Percentiles rank a stretch among this genome's conserved stretches.
These are phyloP conservation scores for Amauroascus niger DNA, from an alignment of 2,329 filamentous ascomycete species.

Conservation along the genomic window DNA sequence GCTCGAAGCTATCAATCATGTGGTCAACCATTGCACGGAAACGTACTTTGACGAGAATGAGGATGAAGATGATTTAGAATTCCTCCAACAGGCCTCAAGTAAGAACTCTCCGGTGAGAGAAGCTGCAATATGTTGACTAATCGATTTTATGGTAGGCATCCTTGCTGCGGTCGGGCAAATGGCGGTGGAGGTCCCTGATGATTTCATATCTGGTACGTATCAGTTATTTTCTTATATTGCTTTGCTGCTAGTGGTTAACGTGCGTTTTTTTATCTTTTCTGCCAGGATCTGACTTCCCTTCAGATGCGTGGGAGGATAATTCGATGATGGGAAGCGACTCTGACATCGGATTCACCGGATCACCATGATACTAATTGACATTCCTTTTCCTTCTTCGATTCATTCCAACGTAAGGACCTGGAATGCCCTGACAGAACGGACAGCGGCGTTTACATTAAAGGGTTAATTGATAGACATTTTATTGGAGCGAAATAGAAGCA, in stretches of 20 bases:
- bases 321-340: constrained; percentile 35
- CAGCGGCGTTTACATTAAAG: constrained; percentile 1
- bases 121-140: constrained; percentile 11
- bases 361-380: constrained; percentile 23
- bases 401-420: neutral
- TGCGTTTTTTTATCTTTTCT: constrained; percentile 20
- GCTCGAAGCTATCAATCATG: constrained; percentile 30
- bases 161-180: constrained; percentile 29
- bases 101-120: constrained; percentile 11
- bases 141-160: constrained; percentile 21
- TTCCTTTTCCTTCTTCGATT: neutral
- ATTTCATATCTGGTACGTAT: constrained; percentile 32
- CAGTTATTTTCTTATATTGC: constrained; percentile 10
- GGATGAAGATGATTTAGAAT: constrained; percentile 29
- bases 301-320: constrained; percentile 37
- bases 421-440: neutral
- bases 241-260: constrained; percentile 11
- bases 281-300: constrained; percentile 34
- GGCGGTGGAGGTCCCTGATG: constrained; percentile 31
- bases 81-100: constrained; percentile 31
- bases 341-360: constrained; percentile 31
- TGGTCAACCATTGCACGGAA: constrained; percentile 32
- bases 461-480: constrained; percentile 4
- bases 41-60: constrained; percentile 29
- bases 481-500: neutral